A percentile compares a stretch with the other conserved stretches of the same genome.
phyloP scores from a whole-genome alignment of 352 stramenopile genomes.

The Phytophthora rubi region DNA sequence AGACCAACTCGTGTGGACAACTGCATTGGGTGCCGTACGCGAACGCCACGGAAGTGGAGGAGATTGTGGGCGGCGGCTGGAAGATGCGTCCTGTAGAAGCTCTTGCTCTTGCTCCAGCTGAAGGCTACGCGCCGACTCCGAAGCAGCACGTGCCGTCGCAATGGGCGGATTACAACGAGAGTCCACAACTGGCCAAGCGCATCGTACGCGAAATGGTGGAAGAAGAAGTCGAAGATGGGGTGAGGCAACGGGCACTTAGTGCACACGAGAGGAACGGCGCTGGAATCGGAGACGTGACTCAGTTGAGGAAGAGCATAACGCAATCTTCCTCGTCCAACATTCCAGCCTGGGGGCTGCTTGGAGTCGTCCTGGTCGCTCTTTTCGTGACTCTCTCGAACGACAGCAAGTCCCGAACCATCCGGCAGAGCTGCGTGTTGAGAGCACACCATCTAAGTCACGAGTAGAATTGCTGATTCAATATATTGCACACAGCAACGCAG shows the following conservation, averaged over 20 bases:
- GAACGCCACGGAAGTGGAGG: constrained; percentile 48
- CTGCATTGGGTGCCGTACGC: constrained; percentile 68
- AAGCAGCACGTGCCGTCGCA: constrained; percentile 18
- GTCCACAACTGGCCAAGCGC: neutral
- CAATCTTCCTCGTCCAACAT: constrained; percentile 27
- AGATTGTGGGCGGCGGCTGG: constrained; percentile 52
- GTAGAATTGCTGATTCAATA: neutral
- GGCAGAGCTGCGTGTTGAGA: constrained; percentile 28
- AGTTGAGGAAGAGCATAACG: constrained; percentile 43
- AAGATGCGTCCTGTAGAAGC: constrained; percentile 25
- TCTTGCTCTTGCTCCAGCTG: constrained; percentile 10
- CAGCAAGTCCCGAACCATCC: constrained; percentile 50
- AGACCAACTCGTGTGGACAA: constrained; percentile 60
- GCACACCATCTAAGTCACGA: constrained; percentile 25
- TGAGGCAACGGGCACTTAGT: constrained; percentile 17
- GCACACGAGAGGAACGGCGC: constrained; percentile 42
- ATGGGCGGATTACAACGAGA: constrained; percentile 17
- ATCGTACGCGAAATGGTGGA: constrained; percentile 26
- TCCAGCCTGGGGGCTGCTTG: constrained; percentile 51
- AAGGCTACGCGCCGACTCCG: constrained; percentile 5
- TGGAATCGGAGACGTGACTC: constrained; percentile 29
- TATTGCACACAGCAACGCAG: neutral
- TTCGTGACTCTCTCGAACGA: constrained; percentile 76
- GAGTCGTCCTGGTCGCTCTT: constrained; percentile 41
- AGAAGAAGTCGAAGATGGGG: constrained; percentile 15